These are phyloP conservation scores for Solanum sparsipilum DNA, from an alignment of 257 asterid species.

Conservation along the genomic window DNA sequence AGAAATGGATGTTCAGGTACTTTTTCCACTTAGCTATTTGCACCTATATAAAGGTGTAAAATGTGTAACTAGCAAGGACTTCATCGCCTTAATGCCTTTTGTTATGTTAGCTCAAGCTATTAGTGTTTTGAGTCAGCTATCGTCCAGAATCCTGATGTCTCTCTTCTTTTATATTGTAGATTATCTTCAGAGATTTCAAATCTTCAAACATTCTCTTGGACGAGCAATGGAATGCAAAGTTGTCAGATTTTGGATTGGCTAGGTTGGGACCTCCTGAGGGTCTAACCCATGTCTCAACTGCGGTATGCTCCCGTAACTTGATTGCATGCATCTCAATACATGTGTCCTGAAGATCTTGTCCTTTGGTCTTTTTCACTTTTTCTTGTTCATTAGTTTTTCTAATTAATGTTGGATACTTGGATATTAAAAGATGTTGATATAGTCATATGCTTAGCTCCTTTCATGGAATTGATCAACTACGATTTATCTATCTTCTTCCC, in stretches of 20 bases:
- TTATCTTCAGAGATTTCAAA: conserved; percentile 41
- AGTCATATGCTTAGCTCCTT: neutral
- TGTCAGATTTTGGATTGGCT: conserved; percentile 47
- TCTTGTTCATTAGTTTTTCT: neutral
- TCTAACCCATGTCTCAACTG: conserved; percentile 42
- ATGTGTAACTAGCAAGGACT: neutral
- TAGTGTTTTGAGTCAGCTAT: neutral
- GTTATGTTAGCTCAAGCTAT: neutral
- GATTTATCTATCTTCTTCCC: neutral
- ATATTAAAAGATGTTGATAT: neutral
- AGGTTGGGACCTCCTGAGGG: conserved; percentile 46
- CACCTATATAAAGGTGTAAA: neutral
- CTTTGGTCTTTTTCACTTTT: neutral
- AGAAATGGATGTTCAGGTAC: conserved; percentile 97
- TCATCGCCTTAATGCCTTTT: neutral
- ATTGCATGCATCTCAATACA: neutral
- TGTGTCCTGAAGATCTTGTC: neutral
- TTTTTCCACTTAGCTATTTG: neutral
- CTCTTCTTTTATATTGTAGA: conserved; percentile 10
- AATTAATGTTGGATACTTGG: neutral
- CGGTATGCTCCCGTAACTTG: conserved; percentile 17
- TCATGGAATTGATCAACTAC: neutral
- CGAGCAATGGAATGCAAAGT: conserved; percentile 36
- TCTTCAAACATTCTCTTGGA: conserved; percentile 41
- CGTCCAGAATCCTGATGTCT: neutral